Evolutionary conservation across 1,284 basidiomycete genomes (phyloP), one percentile per base, ranked within the genome.

Genomic region (Phellopilus nigrolimitatus): DNA sequence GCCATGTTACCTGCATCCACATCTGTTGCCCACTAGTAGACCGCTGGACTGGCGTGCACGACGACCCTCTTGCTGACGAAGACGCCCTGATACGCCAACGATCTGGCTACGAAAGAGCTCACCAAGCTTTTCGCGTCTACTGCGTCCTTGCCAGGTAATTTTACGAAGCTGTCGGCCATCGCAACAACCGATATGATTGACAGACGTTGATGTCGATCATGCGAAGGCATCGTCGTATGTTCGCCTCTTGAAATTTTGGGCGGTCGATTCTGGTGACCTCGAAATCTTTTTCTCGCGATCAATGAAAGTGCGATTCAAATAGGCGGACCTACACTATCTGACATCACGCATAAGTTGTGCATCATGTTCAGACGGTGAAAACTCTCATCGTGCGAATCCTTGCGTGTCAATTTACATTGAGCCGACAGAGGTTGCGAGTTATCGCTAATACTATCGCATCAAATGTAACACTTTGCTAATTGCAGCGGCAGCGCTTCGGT

Each of bases 91-190:
- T 72, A 1, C 59, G 70, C 37, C 69, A 4, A 74, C 85, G 33
- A 70, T 85, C n/a, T 79, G 77, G 72, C 80, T 3, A 85, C 84
- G 82, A 70, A 82, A 49, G 83, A 85, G 61, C 69, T 82, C 30
- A 84, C 82, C 0, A 79, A 75, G 53, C 77, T 87, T 58, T 60
- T 69, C 5, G 64, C 68, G 7, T 66, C 71, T 58, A 60, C 69
- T 5, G 64, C 68, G 7, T 66, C 71, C 0, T 56, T 83, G 4
- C 61, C 85, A 37, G 73, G 75, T 47, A 68, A 70, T 38, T 67
- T 87, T 24, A 80, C 82, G 1, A 79, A 79, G 44, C 68, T 86
- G 47, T 73, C 70, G 47, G 63, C 81, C 34, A 72, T 86, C 41
- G 70, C 80, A 4, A 83, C 82, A 0, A 84, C 82, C 2, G 82